Evolutionary conservation across 345 rosid genomes (phyloP).

Genomic region (Eucalyptus marginata): DNA sequence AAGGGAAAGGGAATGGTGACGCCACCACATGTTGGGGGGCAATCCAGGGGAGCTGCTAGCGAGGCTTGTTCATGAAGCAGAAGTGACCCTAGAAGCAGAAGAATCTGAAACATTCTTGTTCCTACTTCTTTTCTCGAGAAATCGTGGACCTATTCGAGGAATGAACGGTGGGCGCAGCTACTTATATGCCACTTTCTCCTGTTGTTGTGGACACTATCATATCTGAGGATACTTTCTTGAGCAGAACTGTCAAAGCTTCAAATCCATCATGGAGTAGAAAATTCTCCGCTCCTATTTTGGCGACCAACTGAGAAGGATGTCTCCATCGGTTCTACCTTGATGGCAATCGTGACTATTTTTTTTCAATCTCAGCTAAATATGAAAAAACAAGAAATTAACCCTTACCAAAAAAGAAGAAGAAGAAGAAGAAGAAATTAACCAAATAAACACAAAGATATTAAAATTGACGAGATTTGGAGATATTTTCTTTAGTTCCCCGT

Average conservation of each 20-base stretch:
- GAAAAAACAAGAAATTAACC: background rate
- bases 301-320: background rate
- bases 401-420: no score
- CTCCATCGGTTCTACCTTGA: fast-evolving
- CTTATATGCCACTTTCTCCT: background rate
- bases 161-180: no score
- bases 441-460: background rate
- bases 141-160: no score
- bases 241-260: background rate
- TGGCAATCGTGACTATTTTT: background rate
- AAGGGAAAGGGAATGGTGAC: no score
- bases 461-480: background rate
- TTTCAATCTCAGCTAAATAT: background rate
- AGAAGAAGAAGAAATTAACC: background rate
- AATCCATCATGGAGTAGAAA: background rate
- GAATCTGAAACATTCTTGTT: no score
- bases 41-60: no score
- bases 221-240: background rate
- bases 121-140: no score
- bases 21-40: no score
- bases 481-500: background rate
- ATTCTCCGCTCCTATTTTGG: background rate
- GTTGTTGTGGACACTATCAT: background rate
- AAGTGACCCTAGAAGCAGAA: no score
- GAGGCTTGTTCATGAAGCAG: no score